These are phyloP conservation scores for Aspergillus pseudoglaucus DNA, from an alignment of 2,329 filamentous ascomycete species.

Conservation along the genomic window DNA sequence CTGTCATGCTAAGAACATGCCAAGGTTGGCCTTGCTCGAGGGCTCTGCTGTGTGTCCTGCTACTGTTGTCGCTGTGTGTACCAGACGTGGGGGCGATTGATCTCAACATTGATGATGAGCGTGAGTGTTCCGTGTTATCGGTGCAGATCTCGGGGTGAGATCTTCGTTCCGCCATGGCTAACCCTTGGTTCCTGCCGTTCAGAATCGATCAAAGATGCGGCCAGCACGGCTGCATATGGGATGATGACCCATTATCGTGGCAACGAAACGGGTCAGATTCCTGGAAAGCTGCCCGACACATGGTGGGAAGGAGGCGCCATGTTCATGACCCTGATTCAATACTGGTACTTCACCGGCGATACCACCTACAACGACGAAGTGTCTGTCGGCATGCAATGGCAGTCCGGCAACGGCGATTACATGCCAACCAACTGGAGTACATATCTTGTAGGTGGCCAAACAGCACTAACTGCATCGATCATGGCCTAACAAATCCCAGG, in stretches of 20 bases:
- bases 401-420: constrained; percentile 69
- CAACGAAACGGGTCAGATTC: constrained; percentile 33
- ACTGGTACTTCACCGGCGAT: constrained; percentile 79
- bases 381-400: constrained; percentile 63
- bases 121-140: neutral
- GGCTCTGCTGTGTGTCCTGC: neutral
- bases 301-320: constrained; percentile 69
- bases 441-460: constrained; percentile 20
- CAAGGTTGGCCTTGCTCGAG: neutral
- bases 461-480: neutral
- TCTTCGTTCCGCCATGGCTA: neutral
- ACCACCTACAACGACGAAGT: constrained; percentile 62
- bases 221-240: constrained; percentile 29
- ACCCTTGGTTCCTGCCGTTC: neutral
- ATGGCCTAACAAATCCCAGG: constrained; percentile 7
- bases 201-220: constrained; percentile 30
- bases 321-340: constrained; percentile 65
- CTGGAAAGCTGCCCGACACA: constrained; percentile 34
- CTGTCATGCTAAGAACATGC: too few species aligned
- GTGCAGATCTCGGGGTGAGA: neutral
- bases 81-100: neutral
- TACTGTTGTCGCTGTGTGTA: neutral
- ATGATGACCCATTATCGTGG: constrained; percentile 35
- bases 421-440: constrained; percentile 58
- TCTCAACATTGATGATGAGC: neutral